Base-by-base conservation (phyloP, 441 rosid genomes). In the Bocquillonia castaneifolia region DNA sequence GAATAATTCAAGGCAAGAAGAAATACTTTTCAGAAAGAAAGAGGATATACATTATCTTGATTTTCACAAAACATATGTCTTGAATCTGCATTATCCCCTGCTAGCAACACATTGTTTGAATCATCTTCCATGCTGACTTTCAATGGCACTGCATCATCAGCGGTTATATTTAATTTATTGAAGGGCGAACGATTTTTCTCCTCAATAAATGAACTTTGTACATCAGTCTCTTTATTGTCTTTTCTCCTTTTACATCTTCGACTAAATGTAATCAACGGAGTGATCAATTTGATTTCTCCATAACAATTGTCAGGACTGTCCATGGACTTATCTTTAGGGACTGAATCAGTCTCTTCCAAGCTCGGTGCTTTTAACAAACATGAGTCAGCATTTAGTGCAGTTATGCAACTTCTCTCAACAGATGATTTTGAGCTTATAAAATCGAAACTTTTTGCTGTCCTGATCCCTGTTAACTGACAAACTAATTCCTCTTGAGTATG, bases 221-320 rank as follows among this genome's bases (percentile, higher is more conserved):
- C 60, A 53, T 75, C 75, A 68, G 47, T 22, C 61, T 47, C 67
- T 29, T 63, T 67, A 36, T 40, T 36, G 10, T 60, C 65, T 44
- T 69, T 66, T 69, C 72, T 82, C 69, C 70, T 75, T 72, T 69
- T 79, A 60, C 48, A 51, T 66, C 80, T 71, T 57, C 85, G 74
- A 74, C 70, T 75, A 61, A 77, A 82, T 58, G 85, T 82, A 44
- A 77, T 78, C 57, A 77, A 65, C 18, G 77, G 73, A 61, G 61
- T 45, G 36, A 39, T 36, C 37, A 34, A 26, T 69, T 79, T 74
- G 53, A 71, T 59, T 62, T 72, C 64, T 63, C 63, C 63, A 61
- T 26, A 66, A 17, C 47, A 57, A 62, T 64, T 29, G 36, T 58
- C 52, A 22, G 60, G 64, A 26, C 36, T 9, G 34, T 47, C 55